Evolutionary conservation across 805 yeast species (phyloP).

Genomic region (Kodamaea lidongshanica): DNA sequence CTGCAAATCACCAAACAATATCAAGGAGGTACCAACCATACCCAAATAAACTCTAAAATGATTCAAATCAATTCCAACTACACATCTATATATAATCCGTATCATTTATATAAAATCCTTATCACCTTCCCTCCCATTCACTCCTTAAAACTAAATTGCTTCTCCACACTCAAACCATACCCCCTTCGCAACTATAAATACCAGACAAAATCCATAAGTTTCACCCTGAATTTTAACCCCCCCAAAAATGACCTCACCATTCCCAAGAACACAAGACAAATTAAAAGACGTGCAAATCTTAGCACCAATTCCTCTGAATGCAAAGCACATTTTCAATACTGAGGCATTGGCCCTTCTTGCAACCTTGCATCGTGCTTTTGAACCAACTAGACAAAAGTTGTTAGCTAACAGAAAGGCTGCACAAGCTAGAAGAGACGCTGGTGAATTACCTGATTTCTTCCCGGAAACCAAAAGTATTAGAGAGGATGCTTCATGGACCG

Average conservation of each 20-base stretch:
- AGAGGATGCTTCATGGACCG: slow-evolving; percentile 69
- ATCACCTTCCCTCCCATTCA: too few relatives aligned
- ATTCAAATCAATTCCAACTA: too few relatives aligned
- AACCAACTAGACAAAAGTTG: slow-evolving; percentile 51
- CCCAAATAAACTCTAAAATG: too few relatives aligned
- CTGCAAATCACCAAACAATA: too few relatives aligned
- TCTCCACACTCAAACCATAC: too few relatives aligned
- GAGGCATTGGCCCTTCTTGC: slow-evolving; percentile 68
- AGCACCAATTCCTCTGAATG: slow-evolving; percentile 44
- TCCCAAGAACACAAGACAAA: slow-evolving; percentile 38
- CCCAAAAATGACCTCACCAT: slow-evolving; percentile 38
- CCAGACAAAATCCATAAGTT: too few relatives aligned
- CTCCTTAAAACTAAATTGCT: too few relatives aligned
- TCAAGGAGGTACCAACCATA: too few relatives aligned
- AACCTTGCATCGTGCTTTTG: slow-evolving; percentile 67
- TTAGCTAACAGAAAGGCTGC: slow-evolving; percentile 56
- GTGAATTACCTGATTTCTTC: slow-evolving; percentile 55
- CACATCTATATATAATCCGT: too few relatives aligned
- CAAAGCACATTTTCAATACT: slow-evolving; percentile 50
- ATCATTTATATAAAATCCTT: too few relatives aligned
- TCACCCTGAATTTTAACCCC: too few relatives aligned
- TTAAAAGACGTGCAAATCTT: slow-evolving; percentile 49
- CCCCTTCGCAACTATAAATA: too few relatives aligned
- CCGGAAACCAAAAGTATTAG: slow-evolving; percentile 66
- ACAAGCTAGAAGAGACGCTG: slow-evolving; percentile 58